phyloP scores from a whole-genome alignment of 2,329 filamentous ascomycete genomes.

The Fusarium acutatum region DNA sequence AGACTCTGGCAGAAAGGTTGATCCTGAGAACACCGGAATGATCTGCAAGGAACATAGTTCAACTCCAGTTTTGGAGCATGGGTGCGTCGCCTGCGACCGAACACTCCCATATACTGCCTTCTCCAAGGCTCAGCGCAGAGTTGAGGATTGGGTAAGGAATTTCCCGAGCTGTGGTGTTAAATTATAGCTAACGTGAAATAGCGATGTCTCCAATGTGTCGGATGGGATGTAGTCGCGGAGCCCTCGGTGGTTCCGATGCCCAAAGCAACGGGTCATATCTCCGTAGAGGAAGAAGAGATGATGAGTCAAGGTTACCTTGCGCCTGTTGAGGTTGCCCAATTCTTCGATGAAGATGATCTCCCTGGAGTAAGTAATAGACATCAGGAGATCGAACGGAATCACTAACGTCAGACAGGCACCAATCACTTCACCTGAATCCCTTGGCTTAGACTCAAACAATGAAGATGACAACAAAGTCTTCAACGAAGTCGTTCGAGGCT shows the following conservation, averaged over 20 bases:
- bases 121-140: slow-evolving; percentile 39
- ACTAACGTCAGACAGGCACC: slow-evolving; percentile 39
- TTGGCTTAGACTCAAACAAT: slow-evolving; percentile 31
- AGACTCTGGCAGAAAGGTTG: background rate
- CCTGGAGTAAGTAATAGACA: slow-evolving; percentile 24
- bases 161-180: background rate
- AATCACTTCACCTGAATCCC: slow-evolving; percentile 32
- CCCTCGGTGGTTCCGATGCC: slow-evolving; percentile 42
- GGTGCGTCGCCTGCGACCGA: slow-evolving; percentile 45
- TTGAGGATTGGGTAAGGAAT: slow-evolving; percentile 43
- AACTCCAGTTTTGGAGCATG: slow-evolving; percentile 36
- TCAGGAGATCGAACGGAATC: background rate
- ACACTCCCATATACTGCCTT: slow-evolving; percentile 43
- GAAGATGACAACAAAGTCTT: background rate
- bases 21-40: slow-evolving; percentile 46
- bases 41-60: slow-evolving; percentile 46
- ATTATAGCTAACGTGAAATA: slow-evolving; percentile 23
- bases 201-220: slow-evolving; percentile 48
- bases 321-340: slow-evolving; percentile 32
- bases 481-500: background rate
- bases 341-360: slow-evolving; percentile 36
- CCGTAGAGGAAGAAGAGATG: slow-evolving; percentile 41
- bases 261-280: slow-evolving; percentile 47
- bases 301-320: slow-evolving; percentile 13
- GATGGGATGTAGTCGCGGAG: slow-evolving; percentile 49